Conservation (phyloP, 179 eudicot species). For the Carnegiea gigantea region DNA sequence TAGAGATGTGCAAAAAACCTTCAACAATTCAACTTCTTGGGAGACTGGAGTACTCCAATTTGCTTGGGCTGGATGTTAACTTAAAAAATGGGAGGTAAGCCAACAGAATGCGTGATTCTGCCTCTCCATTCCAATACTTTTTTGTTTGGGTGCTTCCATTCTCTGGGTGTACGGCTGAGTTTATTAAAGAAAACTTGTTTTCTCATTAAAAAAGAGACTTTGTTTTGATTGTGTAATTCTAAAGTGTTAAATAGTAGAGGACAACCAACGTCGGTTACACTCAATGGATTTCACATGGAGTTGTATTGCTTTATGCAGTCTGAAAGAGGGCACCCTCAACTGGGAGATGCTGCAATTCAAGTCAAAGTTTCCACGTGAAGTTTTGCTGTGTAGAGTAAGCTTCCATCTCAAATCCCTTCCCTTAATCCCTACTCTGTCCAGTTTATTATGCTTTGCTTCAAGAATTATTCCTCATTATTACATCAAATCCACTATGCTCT, state of each 20-base stretch:
- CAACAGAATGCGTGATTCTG: conserved; percentile 3
- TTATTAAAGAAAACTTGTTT: not conserved
- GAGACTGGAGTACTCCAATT: conserved; percentile 72
- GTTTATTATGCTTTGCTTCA: conserved; percentile 8
- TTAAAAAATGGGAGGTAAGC: conserved; percentile 83
- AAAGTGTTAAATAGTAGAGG: not conserved
- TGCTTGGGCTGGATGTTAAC: conserved; percentile 82
- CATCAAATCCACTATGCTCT: conserved; percentile 6
- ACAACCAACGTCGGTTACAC: not conserved
- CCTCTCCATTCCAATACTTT: not conserved
- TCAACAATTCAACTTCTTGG: conserved; percentile 70
- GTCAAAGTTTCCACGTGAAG: conserved; percentile 96
- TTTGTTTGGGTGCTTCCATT: not conserved
- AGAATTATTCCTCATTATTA: conserved; percentile 10
- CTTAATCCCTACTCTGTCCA: not conserved
- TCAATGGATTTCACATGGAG: conserved; percentile 1
- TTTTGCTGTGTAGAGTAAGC: conserved; percentile 90
- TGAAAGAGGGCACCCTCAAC: conserved; percentile 95
- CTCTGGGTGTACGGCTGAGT: not conserved
- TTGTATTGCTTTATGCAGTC: conserved; percentile 44
- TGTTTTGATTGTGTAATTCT: not conserved
- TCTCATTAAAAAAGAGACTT: not conserved
- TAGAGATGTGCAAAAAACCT: conserved; percentile 71
- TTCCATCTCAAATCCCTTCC: conserved; percentile 14
- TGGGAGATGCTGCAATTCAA: conserved; percentile 91